A percentile compares a stretch with the other conserved stretches of the same genome.
Evolutionary conservation across 306 rosid genomes (phyloP).

Genomic region (Styphnolobium japonicum): DNA sequence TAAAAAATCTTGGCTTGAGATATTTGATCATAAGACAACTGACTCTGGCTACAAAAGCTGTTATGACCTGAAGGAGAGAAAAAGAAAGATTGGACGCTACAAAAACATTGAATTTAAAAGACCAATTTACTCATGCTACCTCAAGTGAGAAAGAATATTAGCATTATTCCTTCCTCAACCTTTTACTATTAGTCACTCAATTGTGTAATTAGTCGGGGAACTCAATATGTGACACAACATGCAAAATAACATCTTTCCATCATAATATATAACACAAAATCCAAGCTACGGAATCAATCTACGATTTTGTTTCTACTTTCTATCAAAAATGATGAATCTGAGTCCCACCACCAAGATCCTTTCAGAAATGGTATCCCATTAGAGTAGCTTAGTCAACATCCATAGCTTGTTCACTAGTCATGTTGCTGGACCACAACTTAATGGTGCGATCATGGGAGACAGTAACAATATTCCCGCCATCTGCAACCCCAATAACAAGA

Average conservation of each 20-base stretch:
- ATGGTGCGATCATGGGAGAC: conserved; percentile 83
- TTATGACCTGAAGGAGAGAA: neutral
- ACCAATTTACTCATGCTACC: no score
- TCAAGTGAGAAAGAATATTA: neutral
- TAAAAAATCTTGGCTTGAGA: neutral
- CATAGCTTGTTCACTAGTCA: conserved; percentile 51
- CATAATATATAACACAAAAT: neutral
- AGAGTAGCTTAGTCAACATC: conserved; percentile 50
- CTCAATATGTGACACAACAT: neutral
- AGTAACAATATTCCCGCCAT: conserved; percentile 70
- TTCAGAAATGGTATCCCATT: conserved; percentile 8
- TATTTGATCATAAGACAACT: neutral
- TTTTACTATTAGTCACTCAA: neutral
- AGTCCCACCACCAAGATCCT: neutral
- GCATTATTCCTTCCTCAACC: neutral
- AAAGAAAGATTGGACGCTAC: neutral
- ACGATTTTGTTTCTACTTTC: conserved; percentile 10
- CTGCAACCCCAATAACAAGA: conserved; percentile 47
- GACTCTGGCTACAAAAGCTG: neutral
- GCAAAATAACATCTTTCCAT: neutral
- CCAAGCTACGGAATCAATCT: conserved; percentile 7
- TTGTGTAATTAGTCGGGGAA: neutral
- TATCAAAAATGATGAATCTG: neutral
- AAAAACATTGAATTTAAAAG: no score
- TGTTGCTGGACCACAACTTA: conserved; percentile 74